phyloP scores from a whole-genome alignment of 2,329 filamentous ascomycete genomes.

The Boeremia lycopersici region DNA sequence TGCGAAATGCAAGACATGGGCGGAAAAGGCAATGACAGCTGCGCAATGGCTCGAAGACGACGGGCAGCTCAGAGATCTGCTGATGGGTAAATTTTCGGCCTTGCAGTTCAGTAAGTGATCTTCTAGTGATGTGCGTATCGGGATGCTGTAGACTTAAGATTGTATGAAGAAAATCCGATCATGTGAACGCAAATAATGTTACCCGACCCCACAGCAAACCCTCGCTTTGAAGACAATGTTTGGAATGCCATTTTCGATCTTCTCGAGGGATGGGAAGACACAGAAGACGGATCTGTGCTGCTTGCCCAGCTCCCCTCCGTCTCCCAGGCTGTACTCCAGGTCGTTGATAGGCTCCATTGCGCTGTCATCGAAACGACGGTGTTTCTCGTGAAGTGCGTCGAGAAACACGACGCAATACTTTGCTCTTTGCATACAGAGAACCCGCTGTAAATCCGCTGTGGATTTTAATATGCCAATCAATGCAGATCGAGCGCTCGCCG shows the following conservation, averaged over 20 bases:
- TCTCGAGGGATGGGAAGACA: constrained; percentile 42
- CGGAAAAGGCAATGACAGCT: constrained; percentile 65
- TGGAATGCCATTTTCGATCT: constrained; percentile 34
- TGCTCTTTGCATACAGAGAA: constrained; percentile 39
- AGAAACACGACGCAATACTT: constrained; percentile 37
- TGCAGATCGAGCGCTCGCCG: constrained; percentile 22
- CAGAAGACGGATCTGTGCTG: constrained; percentile 36
- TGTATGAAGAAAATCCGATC: background rate
- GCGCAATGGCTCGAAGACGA: constrained; percentile 64
- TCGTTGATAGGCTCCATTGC: constrained; percentile 44
- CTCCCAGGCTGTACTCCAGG: constrained; percentile 29
- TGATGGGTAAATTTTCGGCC: constrained; percentile 56
- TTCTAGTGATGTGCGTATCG: background rate
- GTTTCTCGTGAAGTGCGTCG: constrained; percentile 8
- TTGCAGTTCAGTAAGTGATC: constrained; percentile 51
- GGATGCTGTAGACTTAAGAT: background rate
- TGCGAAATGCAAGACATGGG: constrained; percentile 65
- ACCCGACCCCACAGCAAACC: constrained; percentile 31
- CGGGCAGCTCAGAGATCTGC: constrained; percentile 31
- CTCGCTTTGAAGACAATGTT: constrained; percentile 41
- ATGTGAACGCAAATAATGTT: background rate
- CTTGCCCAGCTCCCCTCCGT: constrained; percentile 22
- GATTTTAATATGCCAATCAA: constrained; percentile 32
- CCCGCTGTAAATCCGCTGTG: constrained; percentile 35
- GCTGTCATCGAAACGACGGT: constrained; percentile 25